Evolutionary conservation across 83 land plant species (phyloP).

Genomic region (Picea engelmannii): DNA sequence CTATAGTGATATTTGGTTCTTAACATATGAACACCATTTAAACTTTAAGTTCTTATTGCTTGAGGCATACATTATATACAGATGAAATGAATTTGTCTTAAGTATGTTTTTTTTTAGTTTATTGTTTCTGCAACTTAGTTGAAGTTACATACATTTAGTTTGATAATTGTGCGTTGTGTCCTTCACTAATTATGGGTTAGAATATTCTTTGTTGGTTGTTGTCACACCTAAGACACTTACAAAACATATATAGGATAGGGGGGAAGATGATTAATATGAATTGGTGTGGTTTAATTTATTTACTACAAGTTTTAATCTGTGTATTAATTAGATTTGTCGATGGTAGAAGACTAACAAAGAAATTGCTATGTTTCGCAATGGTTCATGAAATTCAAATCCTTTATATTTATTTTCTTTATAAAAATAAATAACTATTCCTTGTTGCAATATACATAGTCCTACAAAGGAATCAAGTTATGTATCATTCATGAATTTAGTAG

Average conservation of each 20-base stretch:
- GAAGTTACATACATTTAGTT: background rate
- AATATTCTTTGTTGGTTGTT: slow-evolving; percentile 72
- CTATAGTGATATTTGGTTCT: no score
- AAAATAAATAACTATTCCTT: no score
- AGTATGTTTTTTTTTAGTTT: no score
- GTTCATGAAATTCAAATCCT: background rate
- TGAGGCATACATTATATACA: no score
- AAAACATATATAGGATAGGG: slow-evolving; percentile 44
- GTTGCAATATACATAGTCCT: no score
- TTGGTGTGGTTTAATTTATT: slow-evolving; percentile 34
- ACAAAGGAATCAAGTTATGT: background rate
- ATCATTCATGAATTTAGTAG: background rate
- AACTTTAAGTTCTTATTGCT: no score
- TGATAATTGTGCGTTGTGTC: background rate
- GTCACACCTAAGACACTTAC: slow-evolving; percentile 84
- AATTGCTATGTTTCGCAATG: background rate
- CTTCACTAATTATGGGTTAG: background rate
- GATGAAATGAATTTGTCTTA: no score
- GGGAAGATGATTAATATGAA: slow-evolving; percentile 80
- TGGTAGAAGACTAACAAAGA: background rate
- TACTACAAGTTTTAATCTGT: background rate
- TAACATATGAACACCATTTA: no score
- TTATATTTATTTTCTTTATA: no score
- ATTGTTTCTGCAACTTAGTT: background rate
- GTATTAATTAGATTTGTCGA: background rate